A percentile compares a stretch with the other conserved stretches of the same genome.
phyloP scores from a whole-genome alignment of 805 yeast genomes.

The Jamesozyma rosinii region DNA sequence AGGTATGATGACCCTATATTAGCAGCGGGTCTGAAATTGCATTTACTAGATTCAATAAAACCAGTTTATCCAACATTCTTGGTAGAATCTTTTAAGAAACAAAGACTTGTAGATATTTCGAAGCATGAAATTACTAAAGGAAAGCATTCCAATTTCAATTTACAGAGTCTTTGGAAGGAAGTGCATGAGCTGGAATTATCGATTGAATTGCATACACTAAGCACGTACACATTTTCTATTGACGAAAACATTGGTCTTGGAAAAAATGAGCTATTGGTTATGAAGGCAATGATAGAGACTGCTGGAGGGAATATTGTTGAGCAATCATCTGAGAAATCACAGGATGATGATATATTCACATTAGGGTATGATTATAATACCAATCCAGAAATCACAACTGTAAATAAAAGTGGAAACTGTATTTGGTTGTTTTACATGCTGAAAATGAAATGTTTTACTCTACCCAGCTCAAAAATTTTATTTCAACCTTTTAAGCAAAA shows the following conservation, averaged over 20 bases:
- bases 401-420: slow-evolving; percentile 35
- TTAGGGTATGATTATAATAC: not conserved
- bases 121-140: not conserved
- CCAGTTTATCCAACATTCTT: slow-evolving; percentile 75
- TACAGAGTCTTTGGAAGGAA: not conserved
- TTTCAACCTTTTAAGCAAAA: slow-evolving; percentile 54
- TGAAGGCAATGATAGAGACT: not conserved
- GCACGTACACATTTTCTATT: not conserved
- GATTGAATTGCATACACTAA: not conserved
- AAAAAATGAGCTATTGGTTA: not conserved
- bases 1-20: slow-evolving; percentile 51
- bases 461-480: slow-evolving; percentile 47
- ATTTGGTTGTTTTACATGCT: slow-evolving; percentile 68
- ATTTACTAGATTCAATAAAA: slow-evolving; percentile 22
- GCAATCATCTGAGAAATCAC: not conserved
- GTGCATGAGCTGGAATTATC: not conserved
- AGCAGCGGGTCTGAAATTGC: slow-evolving; percentile 39
- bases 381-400: not conserved
- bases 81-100: slow-evolving; percentile 24
- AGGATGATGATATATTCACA: not conserved
- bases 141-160: not conserved
- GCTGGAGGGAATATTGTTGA: not conserved
- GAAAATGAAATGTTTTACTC: slow-evolving; percentile 42
- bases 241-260: not conserved
- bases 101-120: not conserved